Conservation (phyloP, 2,329 filamentous ascomycete species). For the Mycosphaerella arachidis region DNA sequence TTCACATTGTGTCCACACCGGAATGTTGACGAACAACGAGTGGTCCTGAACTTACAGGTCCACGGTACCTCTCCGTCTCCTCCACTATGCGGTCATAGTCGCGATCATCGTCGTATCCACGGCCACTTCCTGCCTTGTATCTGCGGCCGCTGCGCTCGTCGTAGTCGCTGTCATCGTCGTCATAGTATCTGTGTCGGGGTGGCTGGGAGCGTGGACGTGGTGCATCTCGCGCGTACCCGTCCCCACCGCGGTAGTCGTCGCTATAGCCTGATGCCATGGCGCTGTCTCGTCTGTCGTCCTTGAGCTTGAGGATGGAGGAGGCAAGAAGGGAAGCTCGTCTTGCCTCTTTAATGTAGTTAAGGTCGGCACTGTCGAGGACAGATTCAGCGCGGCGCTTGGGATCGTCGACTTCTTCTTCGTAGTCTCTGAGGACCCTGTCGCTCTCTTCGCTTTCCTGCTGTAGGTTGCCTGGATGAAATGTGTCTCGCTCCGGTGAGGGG, state of each 20-base stretch:
- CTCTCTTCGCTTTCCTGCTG: slow-evolving; percentile 22
- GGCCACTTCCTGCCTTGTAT: slow-evolving; percentile 15
- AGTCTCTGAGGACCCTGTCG: slow-evolving; percentile 25
- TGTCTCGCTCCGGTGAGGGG: slow-evolving; percentile 15
- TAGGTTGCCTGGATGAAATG: slow-evolving; percentile 14
- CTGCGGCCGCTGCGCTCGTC: slow-evolving; percentile 27
- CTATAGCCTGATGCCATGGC: slow-evolving; percentile 25
- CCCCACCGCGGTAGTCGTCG: slow-evolving; percentile 22
- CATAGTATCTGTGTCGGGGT: slow-evolving; percentile 25
- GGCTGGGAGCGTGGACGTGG: slow-evolving; percentile 28
- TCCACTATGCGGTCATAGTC: slow-evolving; percentile 30
- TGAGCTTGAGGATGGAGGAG: slow-evolving; percentile 3
- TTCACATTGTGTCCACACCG: slow-evolving; percentile 2
- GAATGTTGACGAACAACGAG: slow-evolving; percentile 24
- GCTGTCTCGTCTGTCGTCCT: slow-evolving; percentile 19
- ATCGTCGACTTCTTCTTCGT: slow-evolving; percentile 32
- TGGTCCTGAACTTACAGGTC: slow-evolving; percentile 31
- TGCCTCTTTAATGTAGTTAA: neutral
- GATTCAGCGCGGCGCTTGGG: slow-evolving; percentile 25
- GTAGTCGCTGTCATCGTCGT: slow-evolving; percentile 31
- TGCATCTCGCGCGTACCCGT: slow-evolving; percentile 13
- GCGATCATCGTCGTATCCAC: slow-evolving; percentile 28
- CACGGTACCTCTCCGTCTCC: slow-evolving; percentile 30
- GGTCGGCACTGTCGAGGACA: slow-evolving; percentile 14
- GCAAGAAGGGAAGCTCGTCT: slow-evolving; percentile 1